Conservation (phyloP, 495 filamentous ascomycete genomes). For the Staphylotrichum tortipilum region DNA sequence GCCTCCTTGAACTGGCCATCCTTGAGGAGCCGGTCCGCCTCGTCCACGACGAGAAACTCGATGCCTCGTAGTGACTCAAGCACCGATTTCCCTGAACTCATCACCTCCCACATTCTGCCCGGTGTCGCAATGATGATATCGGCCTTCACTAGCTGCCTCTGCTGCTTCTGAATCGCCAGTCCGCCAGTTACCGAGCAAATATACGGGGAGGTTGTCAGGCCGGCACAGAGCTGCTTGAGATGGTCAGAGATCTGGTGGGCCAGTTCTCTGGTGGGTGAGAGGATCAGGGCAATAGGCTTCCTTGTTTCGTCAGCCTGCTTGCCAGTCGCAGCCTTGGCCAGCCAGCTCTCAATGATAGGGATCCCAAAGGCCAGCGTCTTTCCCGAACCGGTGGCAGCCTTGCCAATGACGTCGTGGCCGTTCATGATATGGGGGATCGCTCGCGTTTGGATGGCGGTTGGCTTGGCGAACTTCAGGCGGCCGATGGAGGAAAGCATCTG, state of each 20-base stretch:
- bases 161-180: slow-evolving; percentile 85
- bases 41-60: slow-evolving; percentile 81
- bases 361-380: slow-evolving; percentile 80
- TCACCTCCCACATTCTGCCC: slow-evolving; percentile 87
- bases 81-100: slow-evolving; percentile 51
- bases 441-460: slow-evolving; percentile 67
- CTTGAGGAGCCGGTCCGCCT: slow-evolving; percentile 86
- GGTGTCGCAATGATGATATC: slow-evolving; percentile 91
- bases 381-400: slow-evolving; percentile 74
- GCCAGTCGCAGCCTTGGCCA: slow-evolving; percentile 31
- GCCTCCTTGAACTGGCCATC: slow-evolving; percentile 94
- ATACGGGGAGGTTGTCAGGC: slow-evolving; percentile 55
- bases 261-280: slow-evolving; percentile 87
- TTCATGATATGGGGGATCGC: slow-evolving; percentile 70
- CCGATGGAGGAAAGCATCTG: slow-evolving; percentile 63
- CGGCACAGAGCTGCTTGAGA: slow-evolving; percentile 60
- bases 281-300: slow-evolving; percentile 69
- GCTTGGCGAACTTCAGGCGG: slow-evolving; percentile 66
- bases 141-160: slow-evolving; percentile 63
- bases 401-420: slow-evolving; percentile 70
- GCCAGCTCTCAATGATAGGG: slow-evolving; percentile 61
- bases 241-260: slow-evolving; percentile 84
- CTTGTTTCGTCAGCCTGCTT: slow-evolving; percentile 32
- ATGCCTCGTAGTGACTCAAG: slow-evolving; percentile 58
- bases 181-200: slow-evolving; percentile 80